Evolutionary conservation across 148 eudicot genomes (phyloP), one percentile per base, ranked within the genome.

Genomic region (Chenopodium berlandieri): DNA sequence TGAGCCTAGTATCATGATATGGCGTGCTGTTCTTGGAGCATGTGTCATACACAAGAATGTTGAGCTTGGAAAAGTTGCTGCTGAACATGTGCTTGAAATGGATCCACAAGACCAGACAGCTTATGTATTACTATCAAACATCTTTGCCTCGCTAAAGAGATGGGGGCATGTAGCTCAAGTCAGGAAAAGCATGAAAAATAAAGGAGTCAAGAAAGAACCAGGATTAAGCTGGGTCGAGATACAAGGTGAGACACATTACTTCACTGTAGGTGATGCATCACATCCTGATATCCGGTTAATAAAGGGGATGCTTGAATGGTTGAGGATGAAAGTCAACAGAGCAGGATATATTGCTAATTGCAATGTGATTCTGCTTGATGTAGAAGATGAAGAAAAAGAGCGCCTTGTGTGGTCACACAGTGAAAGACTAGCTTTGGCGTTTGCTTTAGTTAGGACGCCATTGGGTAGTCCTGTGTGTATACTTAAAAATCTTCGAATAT

Each of bases 21-120:
- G 98, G 97, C 98, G 98, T 73, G 90, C 97, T 81, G 80, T 95
- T 86, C 93, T 95, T 14, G 94, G 94, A 47, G 95, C 97, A 37
- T 93, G 95, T 83, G 94, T 91, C 79, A 86, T 88, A 75, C 93
- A 90, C 83, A 90, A 91, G 30, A 85, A 95, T 78, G 76, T 89
- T 76, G 98, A 95, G 46, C 84, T 95, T 47, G 98, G 94, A 56
- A 87, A 78, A 81, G 78, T 86, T 64, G 88, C 94, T 31, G 94
- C 94, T 8, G 74, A 88, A 52, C 89, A 75, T 44, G 93, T 95
- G 79, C 94, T 93, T 75, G 86, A 95, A 78, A 83, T 91, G 89
- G 97, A 93, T 79, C 94, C 97, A 4, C 83, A 89, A 65, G 95
- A 93, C 81, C 96, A 91, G 81, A 70, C 94, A 32, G 84, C 97